A percentile compares a stretch with the other conserved stretches of the same genome.
Evolutionary conservation across 2,329 filamentous ascomycete genomes (phyloP).

Genomic region (Fusarium proliferatum): DNA sequence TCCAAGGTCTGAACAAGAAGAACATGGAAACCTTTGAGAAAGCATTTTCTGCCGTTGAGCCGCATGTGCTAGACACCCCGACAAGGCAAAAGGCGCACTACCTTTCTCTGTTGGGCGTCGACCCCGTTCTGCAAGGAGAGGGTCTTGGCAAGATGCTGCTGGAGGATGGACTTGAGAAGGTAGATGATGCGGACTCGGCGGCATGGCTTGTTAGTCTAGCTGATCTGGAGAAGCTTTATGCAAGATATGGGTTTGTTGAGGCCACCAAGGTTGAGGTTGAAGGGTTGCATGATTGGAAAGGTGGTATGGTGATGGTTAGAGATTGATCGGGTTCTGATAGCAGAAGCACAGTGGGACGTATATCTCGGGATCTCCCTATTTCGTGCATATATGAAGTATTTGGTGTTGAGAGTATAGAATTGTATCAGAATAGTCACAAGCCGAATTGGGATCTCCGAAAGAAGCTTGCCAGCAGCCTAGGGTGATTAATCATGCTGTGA

Average conservation of each 20-base stretch:
- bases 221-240: background rate
- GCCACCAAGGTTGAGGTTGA: background rate
- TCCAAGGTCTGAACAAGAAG: background rate
- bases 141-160: slow-evolving; percentile 3
- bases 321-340: background rate
- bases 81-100: background rate
- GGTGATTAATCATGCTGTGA: accelerated
- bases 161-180: background rate
- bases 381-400: accelerated
- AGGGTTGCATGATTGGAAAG: background rate
- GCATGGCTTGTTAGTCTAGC: slow-evolving; percentile 13
- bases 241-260: background rate
- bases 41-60: background rate
- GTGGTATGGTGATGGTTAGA: slow-evolving; percentile 8
- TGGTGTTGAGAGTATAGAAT: background rate
- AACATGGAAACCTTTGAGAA: background rate
- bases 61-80: background rate
- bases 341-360: accelerated
- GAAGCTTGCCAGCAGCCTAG: accelerated
- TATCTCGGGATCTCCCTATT: accelerated
- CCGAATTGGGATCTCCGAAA: background rate
- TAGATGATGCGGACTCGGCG: background rate
- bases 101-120: background rate
- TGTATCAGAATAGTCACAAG: background rate
- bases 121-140: slow-evolving; percentile 1